Base-by-base conservation (phyloP, 345 rosid genomes). In the Citrus glauca region DNA sequence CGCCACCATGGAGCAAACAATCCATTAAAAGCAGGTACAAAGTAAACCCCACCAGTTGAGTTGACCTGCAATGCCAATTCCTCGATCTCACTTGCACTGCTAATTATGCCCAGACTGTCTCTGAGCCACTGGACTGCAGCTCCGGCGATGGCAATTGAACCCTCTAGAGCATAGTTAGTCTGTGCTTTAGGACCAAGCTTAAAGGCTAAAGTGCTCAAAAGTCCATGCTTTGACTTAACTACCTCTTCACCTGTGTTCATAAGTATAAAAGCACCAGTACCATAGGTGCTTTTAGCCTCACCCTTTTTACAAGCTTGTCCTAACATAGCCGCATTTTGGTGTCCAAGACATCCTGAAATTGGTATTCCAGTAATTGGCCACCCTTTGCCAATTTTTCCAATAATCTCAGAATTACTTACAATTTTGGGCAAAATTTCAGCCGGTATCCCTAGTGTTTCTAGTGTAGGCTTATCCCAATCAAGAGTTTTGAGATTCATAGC, bases 1-100 rank as follows among this genome's bases (percentile, higher is more conserved):
- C 98, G 87, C 99, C 99, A 96, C 92, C 93, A 91, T 28, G 99
- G 99, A 35, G 99, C 97, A 86, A 96, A 94, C 81, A 96, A 85
- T 1, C 97, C 98, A 66, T 92, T 96, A 53, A 96, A 96, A 7
- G 99, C 99, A 17, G 98, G 99, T 11, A 94, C 98, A 80, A 96
- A 96, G 79, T 96, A 94, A 20, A 96, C 91, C 9, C 99, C 99
- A 22, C 96, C 95, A 0, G 97, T 88, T 11, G 91, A 84, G 0
- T 92, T 92, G 28, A 91, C 99, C 84, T 74, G 59, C 2, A 16
- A 78, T 0, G 98, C 99, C 79, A 96, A 76, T 1, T 67, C 85
- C 82, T 96, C 98, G 1, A 91, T 86, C 77, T 96, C 97, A 71
- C 89, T 87, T 0, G 98, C 97, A 7, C 40, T 80, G 20, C 74